Evolutionary conservation across 139 green algal species (phyloP), one percentile per base, ranked within the genome.

Genomic region (Chlorella sp.): DNA sequence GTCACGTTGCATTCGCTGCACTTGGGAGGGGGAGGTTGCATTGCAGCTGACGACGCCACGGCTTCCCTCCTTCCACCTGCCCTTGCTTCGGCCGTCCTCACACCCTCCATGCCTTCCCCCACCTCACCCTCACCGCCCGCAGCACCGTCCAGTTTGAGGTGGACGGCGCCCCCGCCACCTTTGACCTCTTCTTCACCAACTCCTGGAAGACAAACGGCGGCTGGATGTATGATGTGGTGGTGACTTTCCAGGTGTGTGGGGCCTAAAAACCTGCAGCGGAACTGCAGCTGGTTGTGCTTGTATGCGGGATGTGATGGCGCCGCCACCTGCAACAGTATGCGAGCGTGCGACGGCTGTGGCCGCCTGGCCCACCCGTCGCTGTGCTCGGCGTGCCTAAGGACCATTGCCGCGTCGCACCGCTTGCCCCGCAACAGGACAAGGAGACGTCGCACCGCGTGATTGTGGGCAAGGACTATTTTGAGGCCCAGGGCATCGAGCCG

Each of bases 201-300:
- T 87, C 74, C 20, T 88, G 91, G 80, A 85, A 87, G 47, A 98
- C 95, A 38, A 97, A 97, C 26, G 95, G 96, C 15, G 95, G 95
- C 39, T 89, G 80, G 79, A 94, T 98, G 88, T 88, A 94, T 76
- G 95, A 98, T 75, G 38, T 98, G 34, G 69, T 30, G 3, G 84
- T 98, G 16, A 89, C 69, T 25, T 75, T 47, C 55, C 39, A 83
- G 57, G 69, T 67, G 34, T 17, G 67, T 28, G 1, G 55, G 30
- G 55, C 15, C 32, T 5, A 30, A 17, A 17, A 11, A 7, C 11
- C 51, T 2, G 11, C 11, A 60, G 15, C 3, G 9, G 51, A 21
- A 2, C 13, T 20, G 15, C 51, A 60, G 51, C 12, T 60, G 11
- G 44, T 21, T 60, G 51, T 20, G 51, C 15, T 60, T 60, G 11